phyloP scores from a whole-genome alignment of 2,329 filamentous ascomycete genomes.

The Lanzia echinophila region DNA sequence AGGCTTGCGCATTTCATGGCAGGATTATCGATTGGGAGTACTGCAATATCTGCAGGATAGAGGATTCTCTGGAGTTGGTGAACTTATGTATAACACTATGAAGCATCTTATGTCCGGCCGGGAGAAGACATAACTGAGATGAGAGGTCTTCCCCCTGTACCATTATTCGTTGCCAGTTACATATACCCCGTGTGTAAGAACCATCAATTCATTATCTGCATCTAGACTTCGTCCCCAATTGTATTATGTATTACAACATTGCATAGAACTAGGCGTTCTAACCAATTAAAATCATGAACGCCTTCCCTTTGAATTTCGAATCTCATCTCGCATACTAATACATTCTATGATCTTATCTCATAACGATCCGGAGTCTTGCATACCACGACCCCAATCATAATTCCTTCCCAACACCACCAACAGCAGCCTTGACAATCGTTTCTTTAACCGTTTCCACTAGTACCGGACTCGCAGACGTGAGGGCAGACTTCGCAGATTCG shows the following conservation, averaged over 20 bases:
- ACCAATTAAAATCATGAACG: constrained; percentile 4
- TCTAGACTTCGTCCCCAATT: background rate
- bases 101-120: constrained; percentile 54
- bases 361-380: background rate
- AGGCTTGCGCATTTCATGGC: constrained; percentile 62
- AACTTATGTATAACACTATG: constrained; percentile 76
- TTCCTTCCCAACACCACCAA: constrained; percentile 21
- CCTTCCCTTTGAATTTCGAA: background rate
- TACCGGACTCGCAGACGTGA: constrained; percentile 19
- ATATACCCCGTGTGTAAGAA: background rate
- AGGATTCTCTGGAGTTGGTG: constrained; percentile 59
- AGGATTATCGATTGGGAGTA: constrained; percentile 68
- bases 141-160: background rate
- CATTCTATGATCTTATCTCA: background rate
- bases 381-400: constrained; percentile 16
- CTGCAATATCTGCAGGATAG: constrained; percentile 58
- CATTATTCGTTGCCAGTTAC: too few relatives aligned
- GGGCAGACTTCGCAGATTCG: constrained; percentile 37
- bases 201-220: background rate
- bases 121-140: background rate
- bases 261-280: background rate
- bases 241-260: constrained; percentile 7
- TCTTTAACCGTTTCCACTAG: constrained; percentile 22
- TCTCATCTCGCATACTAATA: constrained; percentile 4
- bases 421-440: constrained; percentile 18